Evolutionary conservation across 352 stramenopile genomes (phyloP).

Genomic region (Halophytophthora polymorphica): DNA sequence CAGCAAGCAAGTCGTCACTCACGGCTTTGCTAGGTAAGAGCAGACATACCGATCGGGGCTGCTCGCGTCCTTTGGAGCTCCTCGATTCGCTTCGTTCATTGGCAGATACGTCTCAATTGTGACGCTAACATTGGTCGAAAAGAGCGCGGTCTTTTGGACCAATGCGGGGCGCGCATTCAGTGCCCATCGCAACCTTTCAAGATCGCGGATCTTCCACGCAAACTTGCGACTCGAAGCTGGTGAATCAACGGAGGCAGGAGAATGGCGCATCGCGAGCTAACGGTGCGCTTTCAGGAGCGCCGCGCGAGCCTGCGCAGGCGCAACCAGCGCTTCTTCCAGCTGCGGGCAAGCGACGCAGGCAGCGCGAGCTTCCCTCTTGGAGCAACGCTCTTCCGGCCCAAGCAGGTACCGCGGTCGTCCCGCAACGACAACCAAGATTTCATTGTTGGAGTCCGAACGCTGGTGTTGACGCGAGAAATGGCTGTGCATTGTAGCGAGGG

Average conservation of each 20-base stretch:
- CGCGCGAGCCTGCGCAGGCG: slow-evolving; percentile 47
- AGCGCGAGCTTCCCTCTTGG: slow-evolving; percentile 19
- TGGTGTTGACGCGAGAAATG: slow-evolving; percentile 1
- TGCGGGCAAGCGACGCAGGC: slow-evolving; percentile 31
- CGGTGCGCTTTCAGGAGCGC: slow-evolving; percentile 37
- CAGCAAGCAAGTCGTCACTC: background rate
- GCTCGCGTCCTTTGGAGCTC: no score
- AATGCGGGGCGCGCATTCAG: slow-evolving; percentile 15
- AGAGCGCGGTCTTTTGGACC: slow-evolving; percentile 6
- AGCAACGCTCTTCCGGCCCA: slow-evolving; percentile 46
- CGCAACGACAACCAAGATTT: background rate
- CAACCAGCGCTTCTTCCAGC: slow-evolving; percentile 56
- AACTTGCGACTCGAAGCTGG: slow-evolving; percentile 6
- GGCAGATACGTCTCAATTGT: slow-evolving; percentile 6
- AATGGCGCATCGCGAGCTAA: slow-evolving; percentile 71
- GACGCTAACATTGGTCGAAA: slow-evolving; percentile 12
- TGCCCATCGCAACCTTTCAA: slow-evolving; percentile 43
- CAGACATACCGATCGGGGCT: no score
- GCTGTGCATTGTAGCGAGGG: slow-evolving; percentile 23
- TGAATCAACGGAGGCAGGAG: background rate
- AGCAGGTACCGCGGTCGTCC: slow-evolving; percentile 30
- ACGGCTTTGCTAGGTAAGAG: background rate
- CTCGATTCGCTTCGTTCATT: slow-evolving; percentile 9
- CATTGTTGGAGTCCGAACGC: background rate
- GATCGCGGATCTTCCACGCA: slow-evolving; percentile 17